Conservation (phyloP, 2,329 filamentous ascomycete genomes). For the Penicillium sp. region DNA sequence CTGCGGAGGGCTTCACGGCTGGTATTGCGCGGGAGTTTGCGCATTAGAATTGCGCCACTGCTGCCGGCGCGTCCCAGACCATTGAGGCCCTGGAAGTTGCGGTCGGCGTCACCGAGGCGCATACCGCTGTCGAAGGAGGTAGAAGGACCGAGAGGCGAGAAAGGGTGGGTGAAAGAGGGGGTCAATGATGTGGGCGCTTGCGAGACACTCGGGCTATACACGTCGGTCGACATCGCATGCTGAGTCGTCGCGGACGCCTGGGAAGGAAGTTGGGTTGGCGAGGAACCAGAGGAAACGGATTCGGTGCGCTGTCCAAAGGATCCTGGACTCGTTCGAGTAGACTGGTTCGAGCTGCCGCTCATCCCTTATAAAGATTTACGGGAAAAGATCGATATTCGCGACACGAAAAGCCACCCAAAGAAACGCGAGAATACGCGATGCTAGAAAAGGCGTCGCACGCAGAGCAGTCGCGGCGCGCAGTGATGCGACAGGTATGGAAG, state of each 20-base stretch:
- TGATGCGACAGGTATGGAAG: conserved; percentile 12
- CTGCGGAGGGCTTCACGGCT: conserved; percentile 55
- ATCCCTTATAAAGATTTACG: conserved; percentile 30
- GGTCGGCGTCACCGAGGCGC: conserved; percentile 34
- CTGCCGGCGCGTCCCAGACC: conserved; percentile 30
- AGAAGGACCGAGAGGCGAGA: conserved; percentile 37
- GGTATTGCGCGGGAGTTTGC: conserved; percentile 56
- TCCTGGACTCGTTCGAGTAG: conserved; percentile 40
- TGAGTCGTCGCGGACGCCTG: conserved; percentile 37
- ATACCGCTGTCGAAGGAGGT: conserved; percentile 37
- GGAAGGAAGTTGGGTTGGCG: conserved; percentile 31
- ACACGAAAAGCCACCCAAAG: conserved; percentile 9
- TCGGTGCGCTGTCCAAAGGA: conserved; percentile 38
- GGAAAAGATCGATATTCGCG: conserved; percentile 10
- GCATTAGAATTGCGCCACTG: conserved; percentile 50
- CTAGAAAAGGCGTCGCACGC: conserved; percentile 8
- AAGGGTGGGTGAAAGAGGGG: conserved; percentile 35
- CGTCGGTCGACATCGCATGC: conserved; percentile 43
- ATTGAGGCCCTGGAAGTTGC: conserved; percentile 34
- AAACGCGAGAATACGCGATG: not conserved
- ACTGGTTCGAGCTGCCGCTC: conserved; percentile 41
- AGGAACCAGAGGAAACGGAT: conserved; percentile 39
- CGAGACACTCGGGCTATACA: conserved; percentile 38
- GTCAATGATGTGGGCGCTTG: conserved; percentile 34
- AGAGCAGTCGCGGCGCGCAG: conserved; percentile 5